A percentile compares a stretch with the other conserved stretches of the same genome.
Evolutionary conservation across 106 monocot genomes (phyloP).

Genomic region (Acorus gramineus): DNA sequence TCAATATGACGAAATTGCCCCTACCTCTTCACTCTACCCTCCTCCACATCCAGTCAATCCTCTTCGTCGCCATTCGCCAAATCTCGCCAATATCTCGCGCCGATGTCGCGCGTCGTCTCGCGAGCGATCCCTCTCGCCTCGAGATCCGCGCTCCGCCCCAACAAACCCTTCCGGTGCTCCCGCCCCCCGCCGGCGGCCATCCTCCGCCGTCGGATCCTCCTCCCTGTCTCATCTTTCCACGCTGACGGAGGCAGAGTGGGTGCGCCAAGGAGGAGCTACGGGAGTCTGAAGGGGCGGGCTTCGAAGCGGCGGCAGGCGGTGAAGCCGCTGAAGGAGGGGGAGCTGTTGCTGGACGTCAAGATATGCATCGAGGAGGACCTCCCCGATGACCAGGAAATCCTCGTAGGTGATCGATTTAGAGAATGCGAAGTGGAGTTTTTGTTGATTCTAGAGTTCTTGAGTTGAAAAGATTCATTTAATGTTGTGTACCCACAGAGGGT

Average conservation of each 20-base stretch:
- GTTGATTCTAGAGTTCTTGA: background rate
- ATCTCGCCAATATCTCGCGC: no score
- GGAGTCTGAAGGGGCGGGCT: constrained; percentile 45
- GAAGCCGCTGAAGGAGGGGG: constrained; percentile 33
- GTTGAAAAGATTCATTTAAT: background rate
- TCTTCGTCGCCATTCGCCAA: no score
- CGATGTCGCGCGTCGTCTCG: no score
- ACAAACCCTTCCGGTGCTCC: no score
- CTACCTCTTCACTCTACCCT: no score
- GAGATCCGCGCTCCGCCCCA: background rate
- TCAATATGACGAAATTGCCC: no score
- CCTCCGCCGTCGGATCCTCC: no score
- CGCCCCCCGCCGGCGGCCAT: no score
- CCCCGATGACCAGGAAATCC: constrained; percentile 71
- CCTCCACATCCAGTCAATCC: no score
- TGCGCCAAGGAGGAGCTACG: constrained; percentile 28
- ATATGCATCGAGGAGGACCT: constrained; percentile 67
- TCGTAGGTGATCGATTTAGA: constrained; percentile 21
- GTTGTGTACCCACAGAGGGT: constrained; percentile 34
- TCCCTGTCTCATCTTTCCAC: no score
- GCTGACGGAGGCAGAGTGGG: background rate
- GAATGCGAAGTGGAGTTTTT: background rate
- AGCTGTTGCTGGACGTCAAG: constrained; percentile 47
- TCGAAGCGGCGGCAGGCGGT: constrained; percentile 24
- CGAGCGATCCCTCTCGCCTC: background rate